Evolutionary conservation across 192 early-diverging fungal species (phyloP), one percentile per base, ranked within the genome.

Genomic region (Backusella circina): DNA sequence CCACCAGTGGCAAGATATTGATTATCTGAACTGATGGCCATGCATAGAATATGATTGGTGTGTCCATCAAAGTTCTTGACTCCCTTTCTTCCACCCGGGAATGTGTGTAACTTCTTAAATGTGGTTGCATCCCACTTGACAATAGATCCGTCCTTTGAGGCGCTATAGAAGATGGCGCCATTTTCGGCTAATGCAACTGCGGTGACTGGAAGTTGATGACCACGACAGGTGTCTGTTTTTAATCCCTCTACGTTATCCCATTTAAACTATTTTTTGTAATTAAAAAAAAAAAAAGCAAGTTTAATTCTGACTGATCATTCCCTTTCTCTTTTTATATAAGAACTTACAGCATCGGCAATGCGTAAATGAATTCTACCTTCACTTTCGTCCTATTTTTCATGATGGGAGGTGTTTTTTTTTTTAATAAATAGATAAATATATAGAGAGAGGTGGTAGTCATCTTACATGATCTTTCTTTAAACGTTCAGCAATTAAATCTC

Each of bases 71-170:
- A 86, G 30, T 88, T 74, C 23, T 88, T 86, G 67, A 87, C 66
- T 65, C 77, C 84, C 81, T 97, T 98, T 66, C 90, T 79, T 57
- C 90, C 92, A 44, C 94, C 96, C 8, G 83, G 82, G 68, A 96
- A 91, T 30, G 87, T 80, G 67, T 90, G 83, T 26, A 95, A 81
- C 75, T 86, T 88, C 47, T 87, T 86, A 10, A 93, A 90, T 6
- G 93, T 91, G 39, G 82, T 88, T 36, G 92, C 82, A 73, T 93
- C 87, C 93, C 94, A 99, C 84, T 97, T 97, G 73, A 95, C 91
- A 79, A 99, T 93, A 37, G 90, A 87, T 44, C 92, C 95, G 82
- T 98, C 98, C 85, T 99, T 99, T 32, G 93, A 93, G 4, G 89
- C 93, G 44, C 95, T 93, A 80, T 94, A 99, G 36, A 96, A 86